Conservation (phyloP, 2,329 filamentous ascomycete genomes). For the Paecilomyces fulvus region DNA sequence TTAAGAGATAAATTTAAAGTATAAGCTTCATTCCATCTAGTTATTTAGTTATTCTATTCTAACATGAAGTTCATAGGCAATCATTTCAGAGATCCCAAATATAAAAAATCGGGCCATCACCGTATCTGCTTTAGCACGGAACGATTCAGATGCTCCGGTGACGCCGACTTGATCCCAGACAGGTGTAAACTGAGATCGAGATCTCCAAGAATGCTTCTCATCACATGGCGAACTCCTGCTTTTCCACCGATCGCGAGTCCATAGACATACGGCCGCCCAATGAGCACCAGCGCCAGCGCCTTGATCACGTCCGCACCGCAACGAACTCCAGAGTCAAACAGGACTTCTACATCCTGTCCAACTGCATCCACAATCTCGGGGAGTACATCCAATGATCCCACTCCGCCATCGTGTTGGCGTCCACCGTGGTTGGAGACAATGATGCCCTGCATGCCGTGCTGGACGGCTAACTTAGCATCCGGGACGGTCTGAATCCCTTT, state of each 20-base stretch:
- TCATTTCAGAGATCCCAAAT: not conserved
- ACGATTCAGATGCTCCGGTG: conserved; percentile 7
- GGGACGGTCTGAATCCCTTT: conserved; percentile 12
- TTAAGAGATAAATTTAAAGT: not conserved
- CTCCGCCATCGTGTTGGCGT: not conserved
- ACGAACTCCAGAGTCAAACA: conserved; percentile 46
- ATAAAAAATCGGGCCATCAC: not conserved
- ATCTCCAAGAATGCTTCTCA: conserved; percentile 23
- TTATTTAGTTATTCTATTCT: not conserved
- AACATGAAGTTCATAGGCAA: not conserved
- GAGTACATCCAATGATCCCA: not conserved
- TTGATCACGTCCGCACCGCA: conserved; percentile 52
- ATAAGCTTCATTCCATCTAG: not conserved
- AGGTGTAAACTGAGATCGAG: conserved; percentile 17
- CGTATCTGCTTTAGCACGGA: not conserved
- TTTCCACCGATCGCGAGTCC: conserved; percentile 47
- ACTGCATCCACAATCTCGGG: not conserved
- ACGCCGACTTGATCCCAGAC: conserved; percentile 5
- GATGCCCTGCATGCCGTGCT: conserved; percentile 10
- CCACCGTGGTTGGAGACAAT: conserved; percentile 2
- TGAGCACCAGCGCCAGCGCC: conserved; percentile 44
- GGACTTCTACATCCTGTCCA: not conserved
- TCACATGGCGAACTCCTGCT: conserved; percentile 30
- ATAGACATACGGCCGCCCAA: conserved; percentile 46
- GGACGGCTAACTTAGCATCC: conserved; percentile 12